phyloP scores from a whole-genome alignment of 805 yeast genomes.

The Barnettozyma salicaria region DNA sequence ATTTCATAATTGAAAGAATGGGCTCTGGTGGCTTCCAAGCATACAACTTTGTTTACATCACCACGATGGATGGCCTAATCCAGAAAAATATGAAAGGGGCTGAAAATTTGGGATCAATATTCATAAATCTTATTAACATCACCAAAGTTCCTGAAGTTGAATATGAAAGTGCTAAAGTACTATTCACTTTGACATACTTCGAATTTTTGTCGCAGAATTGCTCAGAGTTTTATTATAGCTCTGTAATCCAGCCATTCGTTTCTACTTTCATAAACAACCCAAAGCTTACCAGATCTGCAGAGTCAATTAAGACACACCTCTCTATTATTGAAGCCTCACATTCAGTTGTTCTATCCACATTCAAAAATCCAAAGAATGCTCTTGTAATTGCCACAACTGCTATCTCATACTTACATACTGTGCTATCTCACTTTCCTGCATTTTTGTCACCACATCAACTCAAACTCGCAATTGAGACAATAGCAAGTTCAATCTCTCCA shows the following conservation, averaged over 20 bases:
- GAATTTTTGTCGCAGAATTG: slow-evolving; percentile 28
- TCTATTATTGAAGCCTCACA: slow-evolving; percentile 56
- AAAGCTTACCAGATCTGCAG: slow-evolving; percentile 9
- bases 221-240: slow-evolving; percentile 32
- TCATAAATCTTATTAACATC: slow-evolving; percentile 26
- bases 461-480: slow-evolving; percentile 48
- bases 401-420: slow-evolving; percentile 39
- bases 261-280: slow-evolving; percentile 16
- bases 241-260: slow-evolving; percentile 28
- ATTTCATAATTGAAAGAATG: slow-evolving; percentile 44
- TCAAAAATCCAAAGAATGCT: slow-evolving; percentile 19
- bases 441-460: slow-evolving; percentile 49
- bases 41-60: slow-evolving; percentile 52
- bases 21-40: slow-evolving; percentile 63
- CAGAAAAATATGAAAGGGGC: slow-evolving; percentile 26
- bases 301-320: slow-evolving; percentile 14
- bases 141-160: slow-evolving; percentile 15
- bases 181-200: slow-evolving; percentile 28
- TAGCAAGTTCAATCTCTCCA: slow-evolving; percentile 41
- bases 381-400: slow-evolving; percentile 23
- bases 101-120: slow-evolving; percentile 25
- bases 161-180: slow-evolving; percentile 25
- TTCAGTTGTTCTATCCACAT: slow-evolving; percentile 44
- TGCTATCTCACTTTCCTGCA: slow-evolving; percentile 51
- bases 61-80: slow-evolving; percentile 38